phyloP scores from a whole-genome alignment of 352 stramenopile genomes.

The Pythium pyrilobum region DNA sequence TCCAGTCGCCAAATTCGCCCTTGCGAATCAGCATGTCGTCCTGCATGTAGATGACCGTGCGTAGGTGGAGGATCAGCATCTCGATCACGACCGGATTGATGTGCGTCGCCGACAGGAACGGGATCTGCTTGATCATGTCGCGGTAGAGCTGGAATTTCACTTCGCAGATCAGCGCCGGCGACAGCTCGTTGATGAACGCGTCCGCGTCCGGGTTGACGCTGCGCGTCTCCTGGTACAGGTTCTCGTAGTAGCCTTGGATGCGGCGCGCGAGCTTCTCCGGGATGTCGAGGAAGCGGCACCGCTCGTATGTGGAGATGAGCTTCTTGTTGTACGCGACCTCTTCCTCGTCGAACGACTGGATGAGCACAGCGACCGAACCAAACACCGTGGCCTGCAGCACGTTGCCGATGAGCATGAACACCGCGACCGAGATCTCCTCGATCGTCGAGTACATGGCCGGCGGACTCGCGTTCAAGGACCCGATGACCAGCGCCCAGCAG shows the following conservation, averaged over 20 bases:
- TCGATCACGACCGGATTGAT: constrained; percentile 67
- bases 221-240: constrained; percentile 63
- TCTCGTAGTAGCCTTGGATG: constrained; percentile 72
- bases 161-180: constrained; percentile 63
- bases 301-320: constrained; percentile 57
- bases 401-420: constrained; percentile 72
- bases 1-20: constrained; percentile 78
- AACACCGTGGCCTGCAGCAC: constrained; percentile 68
- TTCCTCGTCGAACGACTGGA: constrained; percentile 67
- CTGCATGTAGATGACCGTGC: constrained; percentile 77
- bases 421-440: constrained; percentile 52
- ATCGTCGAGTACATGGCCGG: constrained; percentile 44
- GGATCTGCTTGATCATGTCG: constrained; percentile 77
- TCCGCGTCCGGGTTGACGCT: constrained; percentile 61
- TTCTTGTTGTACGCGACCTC: constrained; percentile 75
- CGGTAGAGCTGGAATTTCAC: constrained; percentile 77
- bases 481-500: constrained; percentile 56
- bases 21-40: constrained; percentile 77
- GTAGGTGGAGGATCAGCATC: constrained; percentile 66
- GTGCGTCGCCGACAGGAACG: constrained; percentile 62
- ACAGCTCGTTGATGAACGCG: constrained; percentile 77
- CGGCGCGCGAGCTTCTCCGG: constrained; percentile 40
- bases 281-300: constrained; percentile 65
- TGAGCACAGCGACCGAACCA: constrained; percentile 55
- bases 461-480: constrained; percentile 57